Percentiles rank a stretch among this genome's conserved stretches.
phyloP scores from a whole-genome alignment of 306 rosid genomes.

The Cicer bijugum region DNA sequence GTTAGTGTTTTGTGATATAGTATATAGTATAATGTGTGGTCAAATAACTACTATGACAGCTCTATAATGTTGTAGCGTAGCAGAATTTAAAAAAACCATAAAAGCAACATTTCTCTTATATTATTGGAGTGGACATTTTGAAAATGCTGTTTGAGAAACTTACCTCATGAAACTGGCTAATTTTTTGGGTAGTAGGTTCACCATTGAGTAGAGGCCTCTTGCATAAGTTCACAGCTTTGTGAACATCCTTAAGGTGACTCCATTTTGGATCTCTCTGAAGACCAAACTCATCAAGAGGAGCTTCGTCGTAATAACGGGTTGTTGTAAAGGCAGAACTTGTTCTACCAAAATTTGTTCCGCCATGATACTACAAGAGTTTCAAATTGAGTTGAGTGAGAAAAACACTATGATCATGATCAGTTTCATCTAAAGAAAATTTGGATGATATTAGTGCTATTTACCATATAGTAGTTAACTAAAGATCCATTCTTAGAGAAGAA shows the following conservation, averaged over 20 bases:
- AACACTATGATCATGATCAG: background rate
- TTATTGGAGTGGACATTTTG: background rate
- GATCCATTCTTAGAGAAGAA: conserved; percentile 83
- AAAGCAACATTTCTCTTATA: too few relatives aligned
- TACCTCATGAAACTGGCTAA: conserved; percentile 60
- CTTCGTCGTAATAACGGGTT: conserved; percentile 93
- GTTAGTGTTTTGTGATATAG: background rate
- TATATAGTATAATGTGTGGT: background rate
- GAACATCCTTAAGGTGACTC: conserved; percentile 80
- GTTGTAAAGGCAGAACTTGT: conserved; percentile 75
- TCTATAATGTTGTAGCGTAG: background rate
- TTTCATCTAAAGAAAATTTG: background rate
- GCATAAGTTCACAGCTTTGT: conserved; percentile 73
- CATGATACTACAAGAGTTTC: conserved; percentile 77
- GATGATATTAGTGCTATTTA: conserved; percentile 42
- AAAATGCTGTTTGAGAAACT: conserved; percentile 14
- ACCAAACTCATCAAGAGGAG: conserved; percentile 91
- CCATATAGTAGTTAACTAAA: conserved; percentile 92
- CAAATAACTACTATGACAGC: background rate
- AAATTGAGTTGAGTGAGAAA: conserved; percentile 23
- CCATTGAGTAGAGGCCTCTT: conserved; percentile 65
- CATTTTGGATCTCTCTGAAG: conserved; percentile 89
- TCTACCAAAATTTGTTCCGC: conserved; percentile 96
- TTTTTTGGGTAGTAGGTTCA: conserved; percentile 18
- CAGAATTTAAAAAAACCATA: background rate